A percentile compares a stretch with the other conserved stretches of the same genome.
These are phyloP conservation scores for Tilletia setariae DNA, from an alignment of 1,284 basidiomycete species.

Conservation along the genomic window DNA sequence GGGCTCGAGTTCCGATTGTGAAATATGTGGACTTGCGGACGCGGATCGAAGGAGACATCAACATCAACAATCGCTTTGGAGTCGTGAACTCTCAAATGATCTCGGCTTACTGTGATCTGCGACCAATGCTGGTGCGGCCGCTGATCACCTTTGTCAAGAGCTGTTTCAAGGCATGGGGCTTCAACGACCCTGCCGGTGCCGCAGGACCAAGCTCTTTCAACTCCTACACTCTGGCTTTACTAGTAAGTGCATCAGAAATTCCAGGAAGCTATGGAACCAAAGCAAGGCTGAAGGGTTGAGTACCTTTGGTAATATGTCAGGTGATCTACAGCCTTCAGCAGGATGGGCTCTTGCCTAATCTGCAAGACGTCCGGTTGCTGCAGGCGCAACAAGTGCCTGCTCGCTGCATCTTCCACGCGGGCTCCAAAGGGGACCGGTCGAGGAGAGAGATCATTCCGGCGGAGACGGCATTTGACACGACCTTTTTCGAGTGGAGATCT, in stretches of 20 bases:
- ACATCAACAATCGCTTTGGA: slow-evolving; percentile 48
- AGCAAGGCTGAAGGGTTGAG: slow-evolving; percentile 20
- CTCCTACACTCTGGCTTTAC: slow-evolving; percentile 43
- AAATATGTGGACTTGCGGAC: slow-evolving; percentile 33
- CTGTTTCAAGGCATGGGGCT: slow-evolving; percentile 32
- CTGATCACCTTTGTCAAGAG: slow-evolving; percentile 44
- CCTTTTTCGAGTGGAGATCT: slow-evolving; percentile 3
- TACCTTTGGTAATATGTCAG: slow-evolving; percentile 27
- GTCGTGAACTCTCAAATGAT: slow-evolving; percentile 40
- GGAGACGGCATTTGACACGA: slow-evolving; percentile 6
- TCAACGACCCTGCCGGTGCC: slow-evolving; percentile 43
- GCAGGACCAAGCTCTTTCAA: slow-evolving; percentile 32
- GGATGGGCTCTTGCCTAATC: slow-evolving; percentile 48
- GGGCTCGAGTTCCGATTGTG: slow-evolving; percentile 42
- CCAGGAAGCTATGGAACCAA: too few species aligned
- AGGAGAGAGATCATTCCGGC: not conserved
- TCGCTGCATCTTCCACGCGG: slow-evolving; percentile 34
- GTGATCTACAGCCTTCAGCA: slow-evolving; percentile 51
- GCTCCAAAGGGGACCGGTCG: slow-evolving; percentile 18
- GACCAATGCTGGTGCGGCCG: slow-evolving; percentile 34
- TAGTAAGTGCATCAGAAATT: slow-evolving; percentile 19
- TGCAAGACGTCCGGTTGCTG: slow-evolving; percentile 47
- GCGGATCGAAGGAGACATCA: slow-evolving; percentile 36
- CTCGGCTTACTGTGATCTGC: slow-evolving; percentile 35
- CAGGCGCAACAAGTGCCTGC: slow-evolving; percentile 22